Base-by-base conservation (phyloP, 306 rosid genomes). In the Medicago ruthenica region DNA sequence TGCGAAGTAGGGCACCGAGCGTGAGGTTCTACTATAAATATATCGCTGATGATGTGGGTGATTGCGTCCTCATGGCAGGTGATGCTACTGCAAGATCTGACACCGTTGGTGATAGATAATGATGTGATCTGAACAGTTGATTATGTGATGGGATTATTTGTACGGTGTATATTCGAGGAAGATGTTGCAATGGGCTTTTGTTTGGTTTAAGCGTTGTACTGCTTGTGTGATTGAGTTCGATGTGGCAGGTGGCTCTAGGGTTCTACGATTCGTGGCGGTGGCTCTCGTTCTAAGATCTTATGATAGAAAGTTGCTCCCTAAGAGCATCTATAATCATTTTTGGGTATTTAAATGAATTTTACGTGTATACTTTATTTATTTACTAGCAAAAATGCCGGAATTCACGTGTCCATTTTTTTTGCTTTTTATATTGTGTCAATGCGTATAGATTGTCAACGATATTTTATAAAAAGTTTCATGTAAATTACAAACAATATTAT, bases 1-100 rank as follows among this genome's bases (percentile, higher is more conserved):
- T 40, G 78, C 0, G 74, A 60, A 24, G 70, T 83, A 81, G 87
- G 85, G 72, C 70, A 79, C 27, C 9, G 10, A 13, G 73, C 1
- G 60, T 55, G 72, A 36, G 75, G 48, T n/a, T 78, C 6, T 54
- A 7, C 13, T 36, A 21, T 76, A 81, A 76, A 84, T 79, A 53
- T 21, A 47, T 37, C 5, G 62, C 54, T 13, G 62, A 60, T 13
- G 67, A 2, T 21, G 37, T 17, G 31, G 20, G 68, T 76, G 85
- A 15, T 75, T 64, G 76, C 78, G 73, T 53, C 41, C 55, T 42
- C 47, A 62, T 76, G 64, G 67, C 12, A 16, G 1, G 20, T 67
- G 71, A 59, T 72, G 72, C 63, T 67, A 9, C 0, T 59, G 47
- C 14, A 74, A 9, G 70, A 79, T 79, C 83, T 24, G 42, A 0